These are phyloP conservation scores for Alternaria atra DNA, from an alignment of 2,329 filamentous ascomycete species.

Conservation along the genomic window DNA sequence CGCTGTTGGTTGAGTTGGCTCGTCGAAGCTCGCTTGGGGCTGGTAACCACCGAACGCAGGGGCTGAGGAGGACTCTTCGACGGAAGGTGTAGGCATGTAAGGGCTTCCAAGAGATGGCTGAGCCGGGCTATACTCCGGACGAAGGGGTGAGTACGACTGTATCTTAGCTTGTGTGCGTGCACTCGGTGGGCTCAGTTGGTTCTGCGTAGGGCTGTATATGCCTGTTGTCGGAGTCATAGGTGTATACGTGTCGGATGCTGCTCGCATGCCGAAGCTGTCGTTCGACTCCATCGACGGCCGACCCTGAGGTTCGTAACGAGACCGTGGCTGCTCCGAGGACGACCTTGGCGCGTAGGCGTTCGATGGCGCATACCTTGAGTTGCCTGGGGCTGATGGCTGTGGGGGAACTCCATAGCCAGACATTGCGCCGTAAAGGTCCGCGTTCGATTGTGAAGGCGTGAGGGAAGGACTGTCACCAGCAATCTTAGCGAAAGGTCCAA, in stretches of 20 bases:
- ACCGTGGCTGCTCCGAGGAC: slow-evolving; percentile 61
- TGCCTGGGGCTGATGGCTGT: slow-evolving; percentile 36
- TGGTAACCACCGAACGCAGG: slow-evolving; percentile 42
- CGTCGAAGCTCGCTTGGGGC: slow-evolving; percentile 38
- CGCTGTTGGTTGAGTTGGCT: slow-evolving; percentile 20
- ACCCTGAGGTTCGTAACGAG: slow-evolving; percentile 57
- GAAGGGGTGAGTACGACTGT: slow-evolving; percentile 45
- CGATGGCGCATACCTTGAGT: slow-evolving; percentile 52
- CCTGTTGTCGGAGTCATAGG: slow-evolving; percentile 38
- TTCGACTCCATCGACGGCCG: slow-evolving; percentile 51
- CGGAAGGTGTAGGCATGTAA: slow-evolving; percentile 41
- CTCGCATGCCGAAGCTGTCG: slow-evolving; percentile 35
- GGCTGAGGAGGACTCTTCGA: slow-evolving; percentile 28
- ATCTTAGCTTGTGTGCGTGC: slow-evolving; percentile 37
- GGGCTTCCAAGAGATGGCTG: slow-evolving; percentile 39
- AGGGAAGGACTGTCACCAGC: slow-evolving; percentile 67
- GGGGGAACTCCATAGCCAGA: slow-evolving; percentile 59
- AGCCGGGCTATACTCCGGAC: slow-evolving; percentile 34
- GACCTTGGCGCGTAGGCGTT: slow-evolving; percentile 57
- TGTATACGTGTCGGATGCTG: slow-evolving; percentile 43
- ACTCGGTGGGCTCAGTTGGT: slow-evolving; percentile 41
- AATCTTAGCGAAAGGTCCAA: slow-evolving; percentile 83
- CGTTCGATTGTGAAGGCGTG: slow-evolving; percentile 68
- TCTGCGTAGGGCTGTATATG: slow-evolving; percentile 42
- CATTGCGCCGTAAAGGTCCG: slow-evolving; percentile 79